A percentile compares a stretch with the other conserved stretches of the same genome.
phyloP scores from a whole-genome alignment of 495 filamentous ascomycete genomes.

The Cercophora sp. region DNA sequence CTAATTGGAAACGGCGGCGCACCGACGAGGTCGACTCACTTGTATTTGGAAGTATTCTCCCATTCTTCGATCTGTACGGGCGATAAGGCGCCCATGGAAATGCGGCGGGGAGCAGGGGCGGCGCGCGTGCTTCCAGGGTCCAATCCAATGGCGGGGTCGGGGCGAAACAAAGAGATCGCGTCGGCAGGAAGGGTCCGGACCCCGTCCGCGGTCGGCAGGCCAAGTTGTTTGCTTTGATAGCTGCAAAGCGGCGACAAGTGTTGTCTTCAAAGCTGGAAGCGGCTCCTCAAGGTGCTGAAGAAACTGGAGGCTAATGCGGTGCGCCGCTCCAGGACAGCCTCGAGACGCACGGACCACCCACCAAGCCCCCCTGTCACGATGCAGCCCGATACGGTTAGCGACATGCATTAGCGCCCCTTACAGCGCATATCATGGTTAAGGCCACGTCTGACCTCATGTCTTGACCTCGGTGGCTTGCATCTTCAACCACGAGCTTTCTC shows the following conservation, averaged over 20 bases:
- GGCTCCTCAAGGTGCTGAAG: conserved; percentile 1
- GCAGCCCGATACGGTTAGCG: too few relatives aligned
- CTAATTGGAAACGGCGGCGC: too few relatives aligned
- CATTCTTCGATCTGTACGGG: conserved; percentile 27
- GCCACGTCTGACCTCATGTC: too few relatives aligned
- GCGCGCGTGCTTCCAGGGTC: not conserved
- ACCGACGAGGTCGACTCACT: conserved; percentile 23
- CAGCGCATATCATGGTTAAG: too few relatives aligned
- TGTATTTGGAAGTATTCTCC: conserved; percentile 32
- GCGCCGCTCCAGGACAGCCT: too few relatives aligned
- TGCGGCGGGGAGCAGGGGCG: conserved; percentile 1
- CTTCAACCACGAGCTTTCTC: too few relatives aligned
- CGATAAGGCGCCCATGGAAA: conserved; percentile 28
- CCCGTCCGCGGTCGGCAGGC: not conserved
- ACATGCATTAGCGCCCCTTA: too few relatives aligned
- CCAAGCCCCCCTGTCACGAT: not conserved
- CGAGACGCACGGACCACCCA: conserved; percentile 7
- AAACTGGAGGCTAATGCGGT: not conserved
- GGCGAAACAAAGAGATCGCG: not conserved
- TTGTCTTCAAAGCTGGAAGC: too few relatives aligned
- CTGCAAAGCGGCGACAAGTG: too few relatives aligned
- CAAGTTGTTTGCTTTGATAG: too few relatives aligned
- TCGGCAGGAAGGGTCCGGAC: not conserved
- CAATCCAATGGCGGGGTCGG: conserved; percentile 1
- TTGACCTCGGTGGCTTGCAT: too few relatives aligned